A percentile compares a stretch with the other conserved stretches of the same genome.
Evolutionary conservation across 2,329 filamentous ascomycete genomes (phyloP).

Genomic region (Plenodomus lindquistii): DNA sequence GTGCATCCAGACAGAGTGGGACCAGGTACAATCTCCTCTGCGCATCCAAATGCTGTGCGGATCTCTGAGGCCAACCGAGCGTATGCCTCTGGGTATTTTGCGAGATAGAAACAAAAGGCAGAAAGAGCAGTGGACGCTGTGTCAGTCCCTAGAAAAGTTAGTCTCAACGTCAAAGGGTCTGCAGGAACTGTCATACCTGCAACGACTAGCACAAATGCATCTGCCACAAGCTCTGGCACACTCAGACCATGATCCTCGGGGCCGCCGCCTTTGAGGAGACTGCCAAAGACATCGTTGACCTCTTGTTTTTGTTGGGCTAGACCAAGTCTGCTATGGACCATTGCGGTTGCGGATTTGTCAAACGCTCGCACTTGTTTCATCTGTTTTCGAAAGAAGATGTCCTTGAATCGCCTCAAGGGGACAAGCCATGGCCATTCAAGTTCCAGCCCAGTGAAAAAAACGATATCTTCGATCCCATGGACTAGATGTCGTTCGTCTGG

Average conservation of each 20-base stretch:
- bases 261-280: background rate
- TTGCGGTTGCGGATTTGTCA: background rate
- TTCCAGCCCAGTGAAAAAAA: background rate
- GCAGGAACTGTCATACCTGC: constrained; percentile 2
- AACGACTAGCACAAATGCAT: constrained; percentile 1
- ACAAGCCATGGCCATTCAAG: too few relatives aligned
- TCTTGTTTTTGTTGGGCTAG: constrained; percentile 2
- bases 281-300: background rate
- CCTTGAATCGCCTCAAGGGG: too few relatives aligned
- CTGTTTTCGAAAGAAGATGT: too few relatives aligned
- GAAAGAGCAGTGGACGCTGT: constrained; percentile 37
- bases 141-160: constrained; percentile 29
- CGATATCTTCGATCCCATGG: background rate
- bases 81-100: constrained; percentile 33
- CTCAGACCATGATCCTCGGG: background rate
- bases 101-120: constrained; percentile 43
- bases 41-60: constrained; percentile 8
- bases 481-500: background rate
- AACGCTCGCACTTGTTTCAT: too few relatives aligned
- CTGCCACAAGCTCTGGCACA: background rate
- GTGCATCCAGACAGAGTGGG: constrained; percentile 5
- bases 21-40: constrained; percentile 20
- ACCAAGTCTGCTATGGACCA: background rate
- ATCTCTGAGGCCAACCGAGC: constrained; percentile 16
- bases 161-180: background rate